Evolutionary conservation across 495 filamentous ascomycete species (phyloP).

Genomic region (Neurospora sp.): DNA sequence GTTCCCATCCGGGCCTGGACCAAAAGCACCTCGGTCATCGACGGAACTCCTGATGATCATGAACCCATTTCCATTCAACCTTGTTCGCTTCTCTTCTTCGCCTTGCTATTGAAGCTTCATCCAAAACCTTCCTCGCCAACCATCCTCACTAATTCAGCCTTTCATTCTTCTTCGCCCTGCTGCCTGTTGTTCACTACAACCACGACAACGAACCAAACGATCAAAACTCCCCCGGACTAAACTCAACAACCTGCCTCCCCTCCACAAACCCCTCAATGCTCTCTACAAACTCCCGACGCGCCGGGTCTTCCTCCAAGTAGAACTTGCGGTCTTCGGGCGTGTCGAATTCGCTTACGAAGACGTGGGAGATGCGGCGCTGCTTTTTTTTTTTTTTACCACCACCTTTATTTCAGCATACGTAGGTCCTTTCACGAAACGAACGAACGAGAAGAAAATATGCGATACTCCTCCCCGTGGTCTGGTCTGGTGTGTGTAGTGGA

Average conservation of each 20-base stretch:
- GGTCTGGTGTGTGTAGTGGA: not conserved
- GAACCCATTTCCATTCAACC: not conserved
- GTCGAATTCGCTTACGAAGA: slow-evolving; percentile 51
- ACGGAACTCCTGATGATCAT: not conserved
- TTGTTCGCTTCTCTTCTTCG: not conserved
- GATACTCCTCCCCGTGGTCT: not conserved
- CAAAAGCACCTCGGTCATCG: not conserved
- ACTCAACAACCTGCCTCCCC: slow-evolving; percentile 33
- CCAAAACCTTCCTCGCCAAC: too few relatives aligned
- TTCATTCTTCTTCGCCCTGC: too few relatives aligned
- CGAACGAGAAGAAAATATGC: too few relatives aligned
- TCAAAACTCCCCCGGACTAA: slow-evolving; percentile 30
- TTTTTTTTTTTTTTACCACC: not conserved
- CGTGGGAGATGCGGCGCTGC: slow-evolving; percentile 48
- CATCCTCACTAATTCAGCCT: too few relatives aligned
- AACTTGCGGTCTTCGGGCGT: slow-evolving; percentile 47
- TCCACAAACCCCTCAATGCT: slow-evolving; percentile 26
- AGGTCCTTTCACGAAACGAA: too few relatives aligned
- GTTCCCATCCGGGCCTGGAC: not conserved
- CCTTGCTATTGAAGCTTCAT: not conserved
- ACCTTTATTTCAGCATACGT: too few relatives aligned
- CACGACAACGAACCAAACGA: not conserved
- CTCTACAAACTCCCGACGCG: slow-evolving; percentile 36
- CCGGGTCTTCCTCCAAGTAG: slow-evolving; percentile 43
- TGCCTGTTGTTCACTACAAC: not conserved